Conservation (phyloP, 768 basidiomycete genomes). For the Tulasnella sp. region DNA sequence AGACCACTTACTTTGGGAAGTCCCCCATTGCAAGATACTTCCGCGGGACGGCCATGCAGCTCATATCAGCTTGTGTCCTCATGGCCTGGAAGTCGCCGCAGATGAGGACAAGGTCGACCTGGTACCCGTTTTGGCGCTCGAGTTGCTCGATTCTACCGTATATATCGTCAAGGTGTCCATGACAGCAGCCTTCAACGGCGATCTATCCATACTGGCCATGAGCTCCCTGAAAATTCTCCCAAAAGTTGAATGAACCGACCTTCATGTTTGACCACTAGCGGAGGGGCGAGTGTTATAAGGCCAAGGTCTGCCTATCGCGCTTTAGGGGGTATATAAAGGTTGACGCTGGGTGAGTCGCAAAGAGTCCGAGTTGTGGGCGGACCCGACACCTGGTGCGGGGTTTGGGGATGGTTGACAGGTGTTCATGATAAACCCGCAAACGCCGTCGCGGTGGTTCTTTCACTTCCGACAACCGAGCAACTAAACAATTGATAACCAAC, state of each 20-base stretch:
- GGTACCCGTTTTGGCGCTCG: constrained; percentile 63
- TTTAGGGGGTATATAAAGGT: too few relatives aligned
- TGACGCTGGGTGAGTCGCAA: background rate
- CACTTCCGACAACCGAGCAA: background rate
- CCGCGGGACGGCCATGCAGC: constrained; percentile 87
- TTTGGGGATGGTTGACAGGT: background rate
- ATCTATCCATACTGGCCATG: too few relatives aligned
- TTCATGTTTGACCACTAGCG: background rate
- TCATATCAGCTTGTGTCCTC: constrained; percentile 79
- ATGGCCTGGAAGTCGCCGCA: constrained; percentile 98
- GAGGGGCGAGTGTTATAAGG: background rate
- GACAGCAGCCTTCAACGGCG: constrained; percentile 82
- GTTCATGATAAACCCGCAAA: background rate
- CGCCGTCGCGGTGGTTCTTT: background rate
- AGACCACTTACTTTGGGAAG: constrained; percentile 57
- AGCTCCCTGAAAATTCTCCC: too few relatives aligned
- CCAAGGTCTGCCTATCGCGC: background rate
- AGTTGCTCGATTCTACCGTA: constrained; percentile 70
- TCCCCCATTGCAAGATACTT: constrained; percentile 85
- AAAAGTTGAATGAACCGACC: background rate
- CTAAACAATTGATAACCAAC: too few relatives aligned
- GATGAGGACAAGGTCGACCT: constrained; percentile 83
- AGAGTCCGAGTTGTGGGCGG: background rate
- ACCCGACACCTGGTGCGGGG: background rate
- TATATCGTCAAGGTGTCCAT: constrained; percentile 82